phyloP scores from a whole-genome alignment of 2,329 filamentous ascomycete species.

The Colletotrichum musae region DNA sequence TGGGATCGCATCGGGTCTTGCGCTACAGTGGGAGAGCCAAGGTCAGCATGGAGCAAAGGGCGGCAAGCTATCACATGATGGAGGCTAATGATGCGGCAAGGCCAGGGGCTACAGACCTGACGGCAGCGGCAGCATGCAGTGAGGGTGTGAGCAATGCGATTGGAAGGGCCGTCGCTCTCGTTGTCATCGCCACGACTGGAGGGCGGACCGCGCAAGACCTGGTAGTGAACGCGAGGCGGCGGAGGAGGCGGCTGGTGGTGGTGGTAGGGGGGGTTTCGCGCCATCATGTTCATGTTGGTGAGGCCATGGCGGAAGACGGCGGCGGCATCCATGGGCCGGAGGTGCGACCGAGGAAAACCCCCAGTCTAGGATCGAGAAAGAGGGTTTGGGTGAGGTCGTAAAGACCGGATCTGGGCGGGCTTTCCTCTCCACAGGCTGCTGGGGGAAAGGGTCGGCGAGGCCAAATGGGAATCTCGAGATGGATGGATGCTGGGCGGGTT shows the following conservation, averaged over 20 bases:
- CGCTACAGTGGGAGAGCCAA: slow-evolving; percentile 68
- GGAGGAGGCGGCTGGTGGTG: slow-evolving; percentile 42
- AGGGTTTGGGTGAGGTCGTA: neutral
- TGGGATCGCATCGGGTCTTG: slow-evolving; percentile 96
- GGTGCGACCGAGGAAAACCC: slow-evolving; percentile 32
- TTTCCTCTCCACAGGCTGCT: slow-evolving; percentile 7
- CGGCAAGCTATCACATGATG: slow-evolving; percentile 19
- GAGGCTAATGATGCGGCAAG: slow-evolving; percentile 5
- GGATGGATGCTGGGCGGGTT: slow-evolving; percentile 3
- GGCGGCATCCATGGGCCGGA: slow-evolving; percentile 68
- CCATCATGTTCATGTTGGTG: slow-evolving; percentile 43
- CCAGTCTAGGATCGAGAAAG: slow-evolving; percentile 10
- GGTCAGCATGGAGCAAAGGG: slow-evolving; percentile 27
- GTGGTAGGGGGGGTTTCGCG: slow-evolving; percentile 44
- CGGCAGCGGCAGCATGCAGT: slow-evolving; percentile 86
- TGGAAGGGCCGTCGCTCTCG: slow-evolving; percentile 66
- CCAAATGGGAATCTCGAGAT: neutral
- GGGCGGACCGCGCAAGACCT: slow-evolving; percentile 49
- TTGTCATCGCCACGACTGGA: slow-evolving; percentile 57
- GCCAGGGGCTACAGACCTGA: slow-evolving; percentile 69
- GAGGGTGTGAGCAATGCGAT: slow-evolving; percentile 82
- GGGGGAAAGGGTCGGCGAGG: neutral
- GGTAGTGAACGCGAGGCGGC: slow-evolving; percentile 46
- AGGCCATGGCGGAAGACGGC: slow-evolving; percentile 71
- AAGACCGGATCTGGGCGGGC: neutral